phyloP scores from a whole-genome alignment of 805 yeast genomes.

The Jamesozyma jinghongensis region DNA sequence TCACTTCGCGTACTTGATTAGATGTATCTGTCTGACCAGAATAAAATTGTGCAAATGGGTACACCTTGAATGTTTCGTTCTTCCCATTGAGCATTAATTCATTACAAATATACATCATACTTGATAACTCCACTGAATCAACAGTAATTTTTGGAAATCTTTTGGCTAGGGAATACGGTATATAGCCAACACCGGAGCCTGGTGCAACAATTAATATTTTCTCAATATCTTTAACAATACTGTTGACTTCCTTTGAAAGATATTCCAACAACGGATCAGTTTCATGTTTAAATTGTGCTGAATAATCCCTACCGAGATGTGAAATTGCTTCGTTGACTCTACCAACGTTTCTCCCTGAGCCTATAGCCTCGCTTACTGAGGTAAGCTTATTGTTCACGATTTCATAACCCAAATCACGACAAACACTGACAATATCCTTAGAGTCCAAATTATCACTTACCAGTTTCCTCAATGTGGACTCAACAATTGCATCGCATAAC shows the following conservation, averaged over 20 bases:
- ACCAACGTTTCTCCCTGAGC: background rate
- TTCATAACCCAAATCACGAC: too few relatives aligned
- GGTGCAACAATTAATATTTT: constrained; percentile 52
- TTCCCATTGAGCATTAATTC: constrained; percentile 36
- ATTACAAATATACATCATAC: constrained; percentile 66
- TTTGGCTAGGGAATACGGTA: constrained; percentile 52
- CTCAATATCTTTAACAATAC: constrained; percentile 13
- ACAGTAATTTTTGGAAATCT: constrained; percentile 39
- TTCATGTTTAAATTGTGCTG: constrained; percentile 39
- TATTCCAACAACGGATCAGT: constrained; percentile 46
- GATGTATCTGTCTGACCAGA: constrained; percentile 48
- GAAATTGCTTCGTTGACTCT: constrained; percentile 61
- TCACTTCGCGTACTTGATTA: constrained; percentile 42
- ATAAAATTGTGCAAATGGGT: constrained; percentile 55
- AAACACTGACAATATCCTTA: too few relatives aligned
- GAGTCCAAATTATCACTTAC: too few relatives aligned
- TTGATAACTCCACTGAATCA: constrained; percentile 68
- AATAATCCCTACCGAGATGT: constrained; percentile 78
- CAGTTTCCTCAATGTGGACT: background rate
- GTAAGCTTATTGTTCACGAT: too few relatives aligned
- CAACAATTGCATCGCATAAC: background rate
- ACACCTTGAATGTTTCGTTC: constrained; percentile 18
- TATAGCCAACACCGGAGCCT: constrained; percentile 79
- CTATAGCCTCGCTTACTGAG: too few relatives aligned
- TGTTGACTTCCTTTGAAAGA: constrained; percentile 36